Base-by-base conservation (phyloP, 2,329 filamentous ascomycete species). In the Onygenales sp. region DNA sequence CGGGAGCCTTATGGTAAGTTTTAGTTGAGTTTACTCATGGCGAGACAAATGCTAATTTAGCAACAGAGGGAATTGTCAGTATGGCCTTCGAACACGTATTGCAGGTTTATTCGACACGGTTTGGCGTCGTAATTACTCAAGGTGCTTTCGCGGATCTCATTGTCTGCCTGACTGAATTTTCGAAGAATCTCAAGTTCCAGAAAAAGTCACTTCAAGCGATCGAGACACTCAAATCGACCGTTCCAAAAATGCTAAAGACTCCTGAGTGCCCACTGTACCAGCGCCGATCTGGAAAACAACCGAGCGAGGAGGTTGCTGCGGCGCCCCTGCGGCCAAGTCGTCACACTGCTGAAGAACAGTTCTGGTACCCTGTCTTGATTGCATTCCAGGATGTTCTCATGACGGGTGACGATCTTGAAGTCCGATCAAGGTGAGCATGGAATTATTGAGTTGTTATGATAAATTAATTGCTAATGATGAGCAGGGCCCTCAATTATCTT, bases 311-410 rank as follows among this genome's bases (percentile, higher is more conserved):
- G 14, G 45, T 52, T 11, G 27, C 44, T 7, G 21, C 27, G 2
- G 37, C 37, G 53, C 74, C 78, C 2, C 81, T 79, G 65, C 83
- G 85, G 56, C 83, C 83, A 53, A 87, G 77, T 54, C 85, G 86
- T 51, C 94, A 95, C 45, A 94, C 91, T 3, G 84, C 93, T 58
- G 94, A 98, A 67, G 93, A 97, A 68, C 91, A 94, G 39, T 98
- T 91, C 70, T 99, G 93, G 93, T 98, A 98, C 70, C 93, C 93
- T 0, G 88, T 98, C 5, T 77, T 99, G 33, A 97, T 98, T 66
- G 92, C 94, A 2, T 98, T 98, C 76, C 93, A 99, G 67, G 93
- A 98, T 68, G 91, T 98, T 21, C 75, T 99, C 47, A 99, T 99
- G 93, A 98, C 93, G 1, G 93, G 94, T 2, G 94, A 98, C 70